These are phyloP conservation scores for Pythium volutum DNA, from an alignment of 352 stramenopile genomes.

Conservation along the genomic window DNA sequence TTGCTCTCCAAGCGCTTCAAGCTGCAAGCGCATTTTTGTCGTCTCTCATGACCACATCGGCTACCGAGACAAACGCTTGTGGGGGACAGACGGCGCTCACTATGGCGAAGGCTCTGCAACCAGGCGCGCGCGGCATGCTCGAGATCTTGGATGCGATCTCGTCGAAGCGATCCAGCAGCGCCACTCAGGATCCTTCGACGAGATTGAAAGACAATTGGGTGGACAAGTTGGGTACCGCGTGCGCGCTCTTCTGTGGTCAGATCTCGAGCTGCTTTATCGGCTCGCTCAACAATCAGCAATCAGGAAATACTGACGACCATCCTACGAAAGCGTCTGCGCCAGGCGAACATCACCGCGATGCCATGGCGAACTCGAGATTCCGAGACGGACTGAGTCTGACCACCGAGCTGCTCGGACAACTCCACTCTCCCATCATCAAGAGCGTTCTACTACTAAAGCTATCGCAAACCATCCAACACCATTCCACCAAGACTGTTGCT, in stretches of 20 bases:
- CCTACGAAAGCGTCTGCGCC: too few species aligned
- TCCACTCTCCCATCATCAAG: constrained; percentile 5
- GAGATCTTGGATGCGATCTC: background rate
- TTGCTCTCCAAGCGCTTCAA: background rate
- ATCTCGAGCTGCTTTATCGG: constrained; percentile 15
- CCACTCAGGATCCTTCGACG: background rate
- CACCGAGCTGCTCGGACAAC: background rate
- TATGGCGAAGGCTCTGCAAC: background rate
- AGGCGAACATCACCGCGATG: too few species aligned
- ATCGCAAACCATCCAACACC: background rate
- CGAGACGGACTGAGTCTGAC: background rate
- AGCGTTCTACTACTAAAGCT: constrained; percentile 1
- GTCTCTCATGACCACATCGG: background rate
- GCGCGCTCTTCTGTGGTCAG: constrained; percentile 46
- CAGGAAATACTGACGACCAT: background rate
- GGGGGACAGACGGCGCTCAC: background rate
- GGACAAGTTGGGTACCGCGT: constrained; percentile 42
- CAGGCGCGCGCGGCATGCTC: background rate
- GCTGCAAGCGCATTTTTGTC: background rate
- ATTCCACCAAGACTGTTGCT: background rate
- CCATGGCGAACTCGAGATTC: too few species aligned
- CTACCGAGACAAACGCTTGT: background rate
- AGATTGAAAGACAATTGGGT: constrained; percentile 33
- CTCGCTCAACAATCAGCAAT: background rate
- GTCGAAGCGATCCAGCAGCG: background rate